Conservation (phyloP, 2,329 filamentous ascomycete species). For the Elsinoe necatrix region DNA sequence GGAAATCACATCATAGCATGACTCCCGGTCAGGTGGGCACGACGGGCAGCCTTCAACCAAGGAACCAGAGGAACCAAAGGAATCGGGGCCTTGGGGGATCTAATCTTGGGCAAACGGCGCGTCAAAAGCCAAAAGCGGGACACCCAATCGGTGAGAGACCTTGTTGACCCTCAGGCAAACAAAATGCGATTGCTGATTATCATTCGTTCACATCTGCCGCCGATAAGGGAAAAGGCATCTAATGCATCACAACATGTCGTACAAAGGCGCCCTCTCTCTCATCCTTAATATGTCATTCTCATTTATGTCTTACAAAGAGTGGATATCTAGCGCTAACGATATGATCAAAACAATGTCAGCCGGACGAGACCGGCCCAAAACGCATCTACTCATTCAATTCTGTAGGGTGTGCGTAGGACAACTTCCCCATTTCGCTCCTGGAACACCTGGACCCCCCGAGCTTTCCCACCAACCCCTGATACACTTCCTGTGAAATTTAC, state of each 20-base stretch:
- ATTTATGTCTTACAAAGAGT: background rate
- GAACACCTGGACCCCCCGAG: background rate
- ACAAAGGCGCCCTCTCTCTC: background rate
- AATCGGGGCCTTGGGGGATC: slow-evolving; percentile 4
- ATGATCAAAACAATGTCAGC: background rate
- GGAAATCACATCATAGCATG: slow-evolving; percentile 10
- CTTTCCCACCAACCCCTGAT: slow-evolving; percentile 53
- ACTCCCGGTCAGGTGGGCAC: slow-evolving; percentile 2
- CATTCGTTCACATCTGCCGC: background rate
- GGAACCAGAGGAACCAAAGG: background rate
- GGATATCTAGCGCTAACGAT: slow-evolving; percentile 7
- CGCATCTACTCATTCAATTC: slow-evolving; percentile 22
- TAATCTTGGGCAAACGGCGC: slow-evolving; percentile 11
- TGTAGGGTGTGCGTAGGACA: slow-evolving; percentile 53
- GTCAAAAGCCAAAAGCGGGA: background rate
- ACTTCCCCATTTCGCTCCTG: slow-evolving; percentile 42
- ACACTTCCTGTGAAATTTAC: slow-evolving; percentile 55
- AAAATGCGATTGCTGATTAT: background rate
- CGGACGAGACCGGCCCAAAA: background rate
- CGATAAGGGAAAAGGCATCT: background rate
- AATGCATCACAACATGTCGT: background rate
- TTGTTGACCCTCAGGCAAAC: background rate
- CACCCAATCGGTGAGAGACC: background rate
- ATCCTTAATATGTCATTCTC: background rate
- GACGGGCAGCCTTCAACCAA: slow-evolving; percentile 1